Percentiles rank a stretch among this genome's conserved stretches.
Evolutionary conservation across 2,329 filamentous ascomycete species (phyloP).

Genomic region (Byssothecium circinans): DNA sequence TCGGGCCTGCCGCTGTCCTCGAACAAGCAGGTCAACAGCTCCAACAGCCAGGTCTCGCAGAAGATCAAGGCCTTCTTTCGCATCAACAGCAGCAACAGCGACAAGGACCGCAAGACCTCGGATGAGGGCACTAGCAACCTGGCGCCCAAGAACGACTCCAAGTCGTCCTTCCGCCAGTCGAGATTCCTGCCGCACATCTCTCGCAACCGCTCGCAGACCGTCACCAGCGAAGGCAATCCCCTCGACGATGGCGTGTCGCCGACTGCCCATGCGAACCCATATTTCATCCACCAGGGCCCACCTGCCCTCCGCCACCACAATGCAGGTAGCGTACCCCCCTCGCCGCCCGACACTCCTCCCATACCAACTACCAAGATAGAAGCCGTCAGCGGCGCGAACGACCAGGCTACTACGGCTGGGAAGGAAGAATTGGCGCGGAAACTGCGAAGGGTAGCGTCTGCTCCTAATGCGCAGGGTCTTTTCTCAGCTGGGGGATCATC

Average conservation of each 20-base stretch:
- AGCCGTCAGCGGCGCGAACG: slow-evolving; percentile 64
- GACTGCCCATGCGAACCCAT: slow-evolving; percentile 92
- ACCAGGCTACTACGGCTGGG: slow-evolving; percentile 71
- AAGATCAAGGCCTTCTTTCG: slow-evolving; percentile 72
- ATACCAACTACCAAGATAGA: slow-evolving; percentile 64
- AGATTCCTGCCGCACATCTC: slow-evolving; percentile 86
- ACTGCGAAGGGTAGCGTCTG: slow-evolving; percentile 89
- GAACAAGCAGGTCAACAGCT: slow-evolving; percentile 50
- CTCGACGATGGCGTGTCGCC: slow-evolving; percentile 88
- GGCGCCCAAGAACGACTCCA: slow-evolving; percentile 61
- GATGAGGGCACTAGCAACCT: slow-evolving; percentile 41
- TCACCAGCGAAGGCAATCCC: slow-evolving; percentile 88
- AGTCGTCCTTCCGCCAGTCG: slow-evolving; percentile 76
- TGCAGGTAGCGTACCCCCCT: slow-evolving; percentile 87
- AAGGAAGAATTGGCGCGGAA: slow-evolving; percentile 95
- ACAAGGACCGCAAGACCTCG: slow-evolving; percentile 44
- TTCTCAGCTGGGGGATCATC: slow-evolving; percentile 60
- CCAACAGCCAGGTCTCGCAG: slow-evolving; percentile 60
- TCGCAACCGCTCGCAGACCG: slow-evolving; percentile 84
- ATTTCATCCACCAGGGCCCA: slow-evolving; percentile 94
- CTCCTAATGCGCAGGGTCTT: slow-evolving; percentile 92
- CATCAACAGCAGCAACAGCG: slow-evolving; percentile 60
- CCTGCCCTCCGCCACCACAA: slow-evolving; percentile 93
- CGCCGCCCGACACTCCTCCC: slow-evolving; percentile 85
- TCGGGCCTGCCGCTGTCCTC: slow-evolving; percentile 49